Conservation (phyloP, 116 monocot species). For the Papilionanthe hybrid region DNA sequence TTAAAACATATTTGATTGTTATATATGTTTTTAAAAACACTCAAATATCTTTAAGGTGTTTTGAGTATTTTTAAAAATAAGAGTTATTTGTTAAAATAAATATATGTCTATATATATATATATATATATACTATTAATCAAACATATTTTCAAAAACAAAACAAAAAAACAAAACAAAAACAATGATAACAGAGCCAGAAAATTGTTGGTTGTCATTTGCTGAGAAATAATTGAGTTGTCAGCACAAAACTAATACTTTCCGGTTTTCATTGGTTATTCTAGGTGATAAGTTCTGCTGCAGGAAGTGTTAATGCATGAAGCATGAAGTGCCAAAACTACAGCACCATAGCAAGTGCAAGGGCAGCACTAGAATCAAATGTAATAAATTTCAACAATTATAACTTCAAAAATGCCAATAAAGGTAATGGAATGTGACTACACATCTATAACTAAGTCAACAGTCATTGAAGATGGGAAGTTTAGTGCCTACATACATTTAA, state of each 20-base stretch:
- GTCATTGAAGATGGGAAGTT: not conserved
- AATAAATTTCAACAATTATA: not conserved
- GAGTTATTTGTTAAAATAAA: too few species aligned
- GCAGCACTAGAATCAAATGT: not conserved
- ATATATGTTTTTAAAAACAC: too few species aligned
- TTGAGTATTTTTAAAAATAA: too few species aligned
- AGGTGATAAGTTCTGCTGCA: not conserved
- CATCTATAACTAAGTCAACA: not conserved
- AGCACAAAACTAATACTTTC: not conserved
- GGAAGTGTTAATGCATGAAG: not conserved
- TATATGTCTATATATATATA: too few species aligned
- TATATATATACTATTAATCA: too few species aligned
- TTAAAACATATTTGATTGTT: too few species aligned
- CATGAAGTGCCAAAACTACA: not conserved
- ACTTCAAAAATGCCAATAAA: not conserved
- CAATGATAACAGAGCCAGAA: too few species aligned
- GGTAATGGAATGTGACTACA: not conserved
- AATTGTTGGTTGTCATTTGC: not conserved
- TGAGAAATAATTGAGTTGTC: not conserved
- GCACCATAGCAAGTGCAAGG: not conserved
- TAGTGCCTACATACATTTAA: conserved; percentile 63
- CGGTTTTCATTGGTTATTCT: not conserved
- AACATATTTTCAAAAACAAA: too few species aligned
- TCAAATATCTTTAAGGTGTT: too few species aligned
- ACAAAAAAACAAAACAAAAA: too few species aligned